phyloP scores from a whole-genome alignment of 257 asterid species.

The Penstemon davidsonii region DNA sequence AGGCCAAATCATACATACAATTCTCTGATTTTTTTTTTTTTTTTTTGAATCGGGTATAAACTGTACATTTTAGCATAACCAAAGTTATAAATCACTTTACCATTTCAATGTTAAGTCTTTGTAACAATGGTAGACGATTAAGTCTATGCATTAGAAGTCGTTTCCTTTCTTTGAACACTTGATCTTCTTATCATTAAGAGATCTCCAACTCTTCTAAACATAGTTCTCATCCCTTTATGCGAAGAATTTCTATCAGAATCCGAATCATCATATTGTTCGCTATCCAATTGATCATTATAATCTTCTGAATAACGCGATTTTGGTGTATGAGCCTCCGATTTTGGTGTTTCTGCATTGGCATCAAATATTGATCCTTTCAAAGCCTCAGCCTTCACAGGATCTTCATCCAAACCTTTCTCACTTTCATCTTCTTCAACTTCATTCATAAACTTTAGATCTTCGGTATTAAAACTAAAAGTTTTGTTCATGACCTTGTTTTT shows the following conservation, averaged over 20 bases:
- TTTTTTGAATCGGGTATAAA: too few species aligned
- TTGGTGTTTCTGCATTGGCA: conserved; percentile 48
- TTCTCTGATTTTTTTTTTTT: too few species aligned
- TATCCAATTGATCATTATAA: conserved; percentile 29
- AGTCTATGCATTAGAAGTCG: conserved; percentile 31
- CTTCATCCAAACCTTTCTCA: conserved; percentile 39
- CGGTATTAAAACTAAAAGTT: conserved; percentile 50
- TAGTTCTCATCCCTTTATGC: conserved; percentile 38
- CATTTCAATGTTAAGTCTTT: too few species aligned
- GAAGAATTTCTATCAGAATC: conserved; percentile 38
- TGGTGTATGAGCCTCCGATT: conserved; percentile 59
- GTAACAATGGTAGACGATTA: too few species aligned
- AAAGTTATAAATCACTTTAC: too few species aligned
- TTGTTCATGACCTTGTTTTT: conserved; percentile 23
- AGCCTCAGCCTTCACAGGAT: conserved; percentile 64
- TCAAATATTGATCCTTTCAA: conserved; percentile 74
- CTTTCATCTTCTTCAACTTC: conserved; percentile 31
- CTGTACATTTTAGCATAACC: too few species aligned
- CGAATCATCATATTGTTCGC: conserved; percentile 44
- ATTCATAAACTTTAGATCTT: conserved; percentile 49
- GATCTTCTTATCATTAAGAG: conserved; percentile 47
- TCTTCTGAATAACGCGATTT: conserved; percentile 40
- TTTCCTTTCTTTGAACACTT: conserved; percentile 42
- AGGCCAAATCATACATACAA: too few species aligned
- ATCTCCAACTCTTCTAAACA: conserved; percentile 71